phyloP scores from a whole-genome alignment of 495 filamentous ascomycete genomes.

The Penicillium arizonense region DNA sequence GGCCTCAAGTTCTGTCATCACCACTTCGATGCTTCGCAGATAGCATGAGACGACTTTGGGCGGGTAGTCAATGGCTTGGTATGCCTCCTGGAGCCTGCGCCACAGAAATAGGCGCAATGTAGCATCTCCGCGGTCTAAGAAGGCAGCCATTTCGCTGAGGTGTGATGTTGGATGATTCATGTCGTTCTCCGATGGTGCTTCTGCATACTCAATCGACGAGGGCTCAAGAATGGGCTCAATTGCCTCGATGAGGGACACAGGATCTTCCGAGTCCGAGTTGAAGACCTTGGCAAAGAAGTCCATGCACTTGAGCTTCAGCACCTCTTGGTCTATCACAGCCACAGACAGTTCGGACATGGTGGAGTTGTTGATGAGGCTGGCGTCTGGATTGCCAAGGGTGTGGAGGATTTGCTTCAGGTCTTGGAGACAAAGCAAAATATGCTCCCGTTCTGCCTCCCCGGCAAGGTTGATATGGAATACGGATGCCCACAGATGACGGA shows the following conservation, averaged over 20 bases:
- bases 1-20: slow-evolving; percentile 69
- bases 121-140: slow-evolving; percentile 75
- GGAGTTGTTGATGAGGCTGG: slow-evolving; percentile 79
- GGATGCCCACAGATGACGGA: slow-evolving; percentile 82
- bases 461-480: slow-evolving; percentile 70
- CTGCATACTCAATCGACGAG: slow-evolving; percentile 48
- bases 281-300: slow-evolving; percentile 94
- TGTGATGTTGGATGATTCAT: slow-evolving; percentile 23
- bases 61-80: slow-evolving; percentile 74
- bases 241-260: slow-evolving; percentile 80
- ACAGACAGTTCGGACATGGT: slow-evolving; percentile 87
- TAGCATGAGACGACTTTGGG: slow-evolving; percentile 86
- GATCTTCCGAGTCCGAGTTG: slow-evolving; percentile 60
- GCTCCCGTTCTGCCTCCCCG: slow-evolving; percentile 67
- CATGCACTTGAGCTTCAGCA: slow-evolving; percentile 88
- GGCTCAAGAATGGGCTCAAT: slow-evolving; percentile 89
- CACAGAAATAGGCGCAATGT: slow-evolving; percentile 83
- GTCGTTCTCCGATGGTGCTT: slow-evolving; percentile 16
- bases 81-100: slow-evolving; percentile 83
- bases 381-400: slow-evolving; percentile 37
- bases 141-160: slow-evolving; percentile 74
- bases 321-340: slow-evolving; percentile 79
- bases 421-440: slow-evolving; percentile 76
- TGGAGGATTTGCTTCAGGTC: slow-evolving; percentile 58
- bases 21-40: slow-evolving; percentile 77